Evolutionary conservation across 345 rosid species (phyloP).

Genomic region (Euclidium syriacum): DNA sequence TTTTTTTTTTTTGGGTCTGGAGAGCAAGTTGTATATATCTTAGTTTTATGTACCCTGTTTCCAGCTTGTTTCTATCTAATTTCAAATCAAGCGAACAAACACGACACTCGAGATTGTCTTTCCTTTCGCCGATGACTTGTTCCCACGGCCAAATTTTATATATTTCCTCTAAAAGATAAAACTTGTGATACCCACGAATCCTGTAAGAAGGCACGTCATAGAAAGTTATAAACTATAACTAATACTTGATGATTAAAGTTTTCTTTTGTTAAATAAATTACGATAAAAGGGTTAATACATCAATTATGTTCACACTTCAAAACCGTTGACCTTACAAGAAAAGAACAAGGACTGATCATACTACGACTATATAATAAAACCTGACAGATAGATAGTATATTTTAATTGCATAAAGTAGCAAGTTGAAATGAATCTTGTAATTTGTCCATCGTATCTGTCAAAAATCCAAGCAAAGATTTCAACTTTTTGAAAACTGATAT

Average conservation of each 20-base stretch:
- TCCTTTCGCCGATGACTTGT: slow-evolving; percentile 14
- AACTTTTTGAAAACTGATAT: neutral
- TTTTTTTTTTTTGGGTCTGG: too few relatives aligned
- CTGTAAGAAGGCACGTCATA: neutral
- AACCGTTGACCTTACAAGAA: slow-evolving; percentile 20
- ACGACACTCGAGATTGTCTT: slow-evolving; percentile 27
- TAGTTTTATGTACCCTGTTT: slow-evolving; percentile 10
- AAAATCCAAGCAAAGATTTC: slow-evolving; percentile 6
- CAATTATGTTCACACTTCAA: slow-evolving; percentile 1
- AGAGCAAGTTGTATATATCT: slow-evolving; percentile 3
- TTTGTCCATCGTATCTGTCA: slow-evolving; percentile 15
- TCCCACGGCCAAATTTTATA: neutral
- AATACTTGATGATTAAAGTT: neutral
- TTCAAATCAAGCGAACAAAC: slow-evolving; percentile 17
- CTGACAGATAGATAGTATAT: neutral
- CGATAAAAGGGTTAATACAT: neutral
- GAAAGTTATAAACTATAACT: slow-evolving; percentile 2
- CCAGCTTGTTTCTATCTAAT: neutral
- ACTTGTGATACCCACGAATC: neutral
- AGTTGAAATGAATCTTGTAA: slow-evolving; percentile 10
- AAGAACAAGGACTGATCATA: slow-evolving; percentile 15
- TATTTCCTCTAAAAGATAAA: neutral
- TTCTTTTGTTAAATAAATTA: neutral
- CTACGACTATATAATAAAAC: neutral
- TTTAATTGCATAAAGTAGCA: slow-evolving; percentile 3